phyloP scores from a whole-genome alignment of 208 protist genomes.

The Leishmania mexicana region DNA sequence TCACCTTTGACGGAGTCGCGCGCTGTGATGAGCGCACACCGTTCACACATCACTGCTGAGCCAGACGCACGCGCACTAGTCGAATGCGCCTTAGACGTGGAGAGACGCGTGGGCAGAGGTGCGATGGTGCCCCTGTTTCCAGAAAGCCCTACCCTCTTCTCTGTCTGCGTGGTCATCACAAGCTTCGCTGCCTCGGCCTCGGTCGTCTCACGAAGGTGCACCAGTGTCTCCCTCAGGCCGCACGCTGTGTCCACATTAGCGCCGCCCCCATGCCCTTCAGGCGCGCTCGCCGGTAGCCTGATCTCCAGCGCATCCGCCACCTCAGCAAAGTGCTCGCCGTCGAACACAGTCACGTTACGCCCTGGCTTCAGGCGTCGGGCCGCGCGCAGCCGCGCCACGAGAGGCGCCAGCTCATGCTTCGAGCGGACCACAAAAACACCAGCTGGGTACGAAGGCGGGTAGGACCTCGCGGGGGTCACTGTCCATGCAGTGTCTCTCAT shows the following conservation, averaged over 20 bases:
- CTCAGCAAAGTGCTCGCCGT: conserved; percentile 23
- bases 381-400: conserved; percentile 37
- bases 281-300: not conserved
- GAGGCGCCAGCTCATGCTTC: conserved; percentile 23
- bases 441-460: conserved; percentile 35
- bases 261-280: not conserved
- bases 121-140: not conserved
- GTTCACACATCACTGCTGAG: not conserved
- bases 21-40: conserved; percentile 12
- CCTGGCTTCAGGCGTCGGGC: conserved; percentile 37
- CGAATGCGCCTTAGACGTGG: not conserved
- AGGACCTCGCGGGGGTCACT: not conserved
- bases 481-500: not conserved
- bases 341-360: conserved; percentile 53
- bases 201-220: conserved; percentile 2
- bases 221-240: not conserved
- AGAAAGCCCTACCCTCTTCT: not conserved
- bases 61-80: not conserved
- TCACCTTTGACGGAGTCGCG: not conserved
- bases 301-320: not conserved
- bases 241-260: not conserved
- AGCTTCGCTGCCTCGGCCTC: not conserved
- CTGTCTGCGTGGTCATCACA: not conserved
- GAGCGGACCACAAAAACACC: conserved; percentile 48
- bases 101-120: not conserved